A percentile compares a stretch with the other conserved stretches of the same genome.
Evolutionary conservation across 352 stramenopile genomes (phyloP).

Genomic region (Phytopythium litorale): DNA sequence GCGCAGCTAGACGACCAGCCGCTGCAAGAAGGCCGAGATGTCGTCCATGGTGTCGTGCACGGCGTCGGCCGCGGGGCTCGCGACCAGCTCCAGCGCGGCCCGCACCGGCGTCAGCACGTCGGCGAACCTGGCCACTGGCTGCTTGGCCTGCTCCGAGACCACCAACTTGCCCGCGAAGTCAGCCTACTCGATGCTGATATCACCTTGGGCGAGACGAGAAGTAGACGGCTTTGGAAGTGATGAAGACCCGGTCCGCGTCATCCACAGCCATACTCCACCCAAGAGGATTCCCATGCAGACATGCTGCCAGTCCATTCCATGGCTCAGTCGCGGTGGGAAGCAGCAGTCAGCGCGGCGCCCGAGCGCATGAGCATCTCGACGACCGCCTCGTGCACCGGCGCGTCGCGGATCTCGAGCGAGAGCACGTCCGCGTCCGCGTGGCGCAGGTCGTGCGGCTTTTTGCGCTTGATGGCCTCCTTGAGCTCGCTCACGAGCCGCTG

Average conservation of each 20-base stretch:
- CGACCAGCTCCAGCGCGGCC: slow-evolving; percentile 26
- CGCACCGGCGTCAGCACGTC: slow-evolving; percentile 34
- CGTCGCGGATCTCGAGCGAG: slow-evolving; percentile 4
- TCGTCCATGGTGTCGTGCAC: slow-evolving; percentile 20
- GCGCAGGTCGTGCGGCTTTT: slow-evolving; percentile 10
- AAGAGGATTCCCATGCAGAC: too few species aligned
- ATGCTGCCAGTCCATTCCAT: too few species aligned
- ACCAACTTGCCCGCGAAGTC: slow-evolving; percentile 37
- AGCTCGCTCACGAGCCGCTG: slow-evolving; percentile 9
- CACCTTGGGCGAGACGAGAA: too few species aligned
- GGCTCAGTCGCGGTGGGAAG: too few species aligned
- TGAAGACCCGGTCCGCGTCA: too few species aligned
- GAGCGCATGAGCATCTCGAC: neutral
- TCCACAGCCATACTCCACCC: too few species aligned
- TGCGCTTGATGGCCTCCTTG: slow-evolving; percentile 11
- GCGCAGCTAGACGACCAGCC: slow-evolving; percentile 40
- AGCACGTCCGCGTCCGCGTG: slow-evolving; percentile 7
- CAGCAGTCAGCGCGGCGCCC: neutral
- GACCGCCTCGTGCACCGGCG: slow-evolving; percentile 5
- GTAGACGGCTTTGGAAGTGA: too few species aligned
- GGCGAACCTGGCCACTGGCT: slow-evolving; percentile 34
- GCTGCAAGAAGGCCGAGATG: slow-evolving; percentile 28
- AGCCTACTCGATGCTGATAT: slow-evolving; percentile 14
- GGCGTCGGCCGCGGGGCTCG: neutral
- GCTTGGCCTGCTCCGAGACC: slow-evolving; percentile 17